Base-by-base conservation (phyloP, 2,329 filamentous ascomycete species). In the Paecilomyces sp. region DNA sequence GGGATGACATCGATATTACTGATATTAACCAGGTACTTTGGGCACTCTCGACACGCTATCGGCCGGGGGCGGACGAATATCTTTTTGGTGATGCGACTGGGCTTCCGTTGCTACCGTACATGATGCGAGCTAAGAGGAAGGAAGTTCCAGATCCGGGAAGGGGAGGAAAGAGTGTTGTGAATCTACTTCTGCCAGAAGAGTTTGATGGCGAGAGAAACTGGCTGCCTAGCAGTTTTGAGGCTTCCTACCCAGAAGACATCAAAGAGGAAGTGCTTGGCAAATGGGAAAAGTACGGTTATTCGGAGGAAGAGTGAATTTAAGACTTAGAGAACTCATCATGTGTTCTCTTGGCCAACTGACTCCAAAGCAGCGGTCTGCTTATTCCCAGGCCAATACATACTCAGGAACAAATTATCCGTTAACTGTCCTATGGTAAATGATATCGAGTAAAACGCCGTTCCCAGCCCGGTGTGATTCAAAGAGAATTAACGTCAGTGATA, bases 1-100 rank as follows among this genome's bases (percentile, higher is more conserved):
- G 62, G 3, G 63, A 67, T 5, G 60, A 67, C 34, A 57, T 67
- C 50, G 65, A 67, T 55, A 61, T 63, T 15, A 63, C 60, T 1
- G 60, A 63, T 22, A 61, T 66, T 28, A 56, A 56, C 7, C 58
- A 65, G 52, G 58, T 67, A 7, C 58, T 67, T 24, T 65, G 63
- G 60, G 66, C 62, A 3, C 63, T 55, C 15, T 52, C 57, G 22
- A 59, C 57, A 18, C 54, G 54, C 52, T 59, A 54, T 13, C 53
- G 54, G 12, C 57, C 57, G 22, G 51, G 54, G 22, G 57, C 22
- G 18, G 54, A 54, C 36, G 57, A 59, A 34, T 59, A 50, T 53
- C 24, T 59, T 24, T 59, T 59, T 22, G 57, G 28, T 25, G 36
- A 54, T 52, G 41, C 22, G n/a, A 51, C 31, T n/a, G 54, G 41